phyloP scores from a whole-genome alignment of 148 eudicot species.

The Rhododendron ferrugineum region DNA sequence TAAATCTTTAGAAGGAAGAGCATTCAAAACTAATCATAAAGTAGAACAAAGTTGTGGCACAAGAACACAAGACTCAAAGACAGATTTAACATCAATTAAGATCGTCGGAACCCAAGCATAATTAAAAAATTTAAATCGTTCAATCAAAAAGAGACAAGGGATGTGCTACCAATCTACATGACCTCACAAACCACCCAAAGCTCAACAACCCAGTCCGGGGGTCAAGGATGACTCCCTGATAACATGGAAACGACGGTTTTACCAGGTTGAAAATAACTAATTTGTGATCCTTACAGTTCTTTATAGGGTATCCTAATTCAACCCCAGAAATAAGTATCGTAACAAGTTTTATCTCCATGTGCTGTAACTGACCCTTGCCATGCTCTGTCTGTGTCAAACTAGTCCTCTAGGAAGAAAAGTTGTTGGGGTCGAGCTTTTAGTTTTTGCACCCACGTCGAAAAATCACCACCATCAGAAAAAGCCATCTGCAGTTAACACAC shows the following conservation, averaged over 20 bases:
- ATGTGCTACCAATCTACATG: neutral
- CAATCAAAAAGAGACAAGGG: neutral
- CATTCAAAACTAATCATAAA: neutral
- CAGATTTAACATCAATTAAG: neutral
- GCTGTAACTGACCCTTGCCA: neutral
- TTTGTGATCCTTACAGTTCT: neutral
- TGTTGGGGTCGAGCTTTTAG: neutral
- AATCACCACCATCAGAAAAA: neutral
- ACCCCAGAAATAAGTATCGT: neutral
- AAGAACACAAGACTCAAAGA: too few species aligned
- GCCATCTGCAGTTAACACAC: neutral
- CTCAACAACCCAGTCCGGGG: neutral
- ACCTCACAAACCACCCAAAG: neutral
- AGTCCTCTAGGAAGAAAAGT: neutral
- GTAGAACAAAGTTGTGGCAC: neutral
- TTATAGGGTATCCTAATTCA: neutral
- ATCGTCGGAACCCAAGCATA: neutral
- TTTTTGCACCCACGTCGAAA: neutral
- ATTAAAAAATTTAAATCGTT: neutral
- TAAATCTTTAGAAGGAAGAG: neutral
- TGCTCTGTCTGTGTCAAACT: neutral
- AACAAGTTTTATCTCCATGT: neutral
- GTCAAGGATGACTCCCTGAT: neutral
- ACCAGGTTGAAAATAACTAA: neutral
- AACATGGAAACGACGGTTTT: neutral